Percentiles rank a stretch among this genome's conserved stretches.
Conservation (phyloP, 2,329 filamentous ascomycete genomes). For the Trichophyton verrucosum region DNA sequence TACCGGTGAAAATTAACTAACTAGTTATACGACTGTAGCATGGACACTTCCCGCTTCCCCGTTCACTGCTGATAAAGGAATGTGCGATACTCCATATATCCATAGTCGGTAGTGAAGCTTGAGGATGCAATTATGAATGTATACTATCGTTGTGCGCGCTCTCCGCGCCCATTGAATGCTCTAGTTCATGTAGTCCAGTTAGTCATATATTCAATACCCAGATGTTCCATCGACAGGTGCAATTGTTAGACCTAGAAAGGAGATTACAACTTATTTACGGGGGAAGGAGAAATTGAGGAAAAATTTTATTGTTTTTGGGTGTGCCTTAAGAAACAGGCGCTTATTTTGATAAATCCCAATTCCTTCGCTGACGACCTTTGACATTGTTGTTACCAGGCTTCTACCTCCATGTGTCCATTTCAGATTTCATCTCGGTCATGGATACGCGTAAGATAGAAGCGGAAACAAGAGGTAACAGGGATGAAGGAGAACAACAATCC, state of each 20-base stretch:
- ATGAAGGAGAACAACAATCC: not conserved
- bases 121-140: too few relatives aligned
- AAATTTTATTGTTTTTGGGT: conserved; percentile 5
- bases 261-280: not conserved
- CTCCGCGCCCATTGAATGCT: too few relatives aligned
- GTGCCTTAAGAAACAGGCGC: conserved; percentile 17
- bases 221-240: too few relatives aligned
- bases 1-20: too few relatives aligned
- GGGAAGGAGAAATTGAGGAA: not conserved
- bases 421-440: not conserved
- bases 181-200: too few relatives aligned
- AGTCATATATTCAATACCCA: too few relatives aligned
- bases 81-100: too few relatives aligned
- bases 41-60: too few relatives aligned
- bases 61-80: too few relatives aligned
- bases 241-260: not conserved
- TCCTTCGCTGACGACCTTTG: not conserved
- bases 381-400: not conserved
- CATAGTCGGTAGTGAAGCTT: too few relatives aligned
- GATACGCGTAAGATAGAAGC: not conserved
- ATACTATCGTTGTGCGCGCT: too few relatives aligned
- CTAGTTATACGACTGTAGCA: too few relatives aligned
- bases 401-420: not conserved
- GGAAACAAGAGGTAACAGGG: not conserved
- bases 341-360: conserved; percentile 8